Conservation (phyloP, 2,329 filamentous ascomycete genomes). For the Nothopassalora personata region DNA sequence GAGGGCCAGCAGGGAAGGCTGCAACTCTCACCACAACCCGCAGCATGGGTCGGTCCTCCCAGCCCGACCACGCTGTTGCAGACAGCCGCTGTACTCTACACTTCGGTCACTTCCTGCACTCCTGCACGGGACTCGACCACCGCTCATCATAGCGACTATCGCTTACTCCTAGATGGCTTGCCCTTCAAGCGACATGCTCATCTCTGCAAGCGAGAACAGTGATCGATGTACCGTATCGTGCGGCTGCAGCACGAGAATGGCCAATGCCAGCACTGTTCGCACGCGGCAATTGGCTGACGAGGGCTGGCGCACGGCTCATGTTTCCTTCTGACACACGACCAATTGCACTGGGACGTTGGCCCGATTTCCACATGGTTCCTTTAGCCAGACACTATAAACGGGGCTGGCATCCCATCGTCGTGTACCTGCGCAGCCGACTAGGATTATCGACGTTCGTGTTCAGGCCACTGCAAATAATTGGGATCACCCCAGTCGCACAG, state of each 20-base stretch:
- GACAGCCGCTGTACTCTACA: background rate
- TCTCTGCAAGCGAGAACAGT: background rate
- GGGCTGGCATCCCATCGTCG: constrained; percentile 6
- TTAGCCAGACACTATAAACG: background rate
- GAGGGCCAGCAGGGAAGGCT: constrained; percentile 1
- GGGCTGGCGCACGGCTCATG: constrained; percentile 1
- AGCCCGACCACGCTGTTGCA: background rate
- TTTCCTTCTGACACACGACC: constrained; percentile 8
- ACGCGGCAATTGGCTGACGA: constrained; percentile 3
- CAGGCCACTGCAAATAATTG: constrained; percentile 8
- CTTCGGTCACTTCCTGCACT: background rate
- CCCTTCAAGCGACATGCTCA: background rate
- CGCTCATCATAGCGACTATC: background rate
- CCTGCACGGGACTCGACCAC: background rate
- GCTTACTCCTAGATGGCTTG: background rate
- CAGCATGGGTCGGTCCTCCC: constrained; percentile 6
- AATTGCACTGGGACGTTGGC: constrained; percentile 8
- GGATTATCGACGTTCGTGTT: constrained; percentile 10
- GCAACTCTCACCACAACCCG: constrained; percentile 4
- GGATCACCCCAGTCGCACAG: constrained; percentile 11
- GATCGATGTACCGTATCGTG: background rate
- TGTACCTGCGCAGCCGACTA: constrained; percentile 16
- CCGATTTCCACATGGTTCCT: constrained; percentile 4
- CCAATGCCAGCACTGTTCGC: background rate
- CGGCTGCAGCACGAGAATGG: background rate